These are phyloP conservation scores for Barnettozyma hawaiiensis DNA, from an alignment of 1,139 yeast species.

Conservation along the genomic window DNA sequence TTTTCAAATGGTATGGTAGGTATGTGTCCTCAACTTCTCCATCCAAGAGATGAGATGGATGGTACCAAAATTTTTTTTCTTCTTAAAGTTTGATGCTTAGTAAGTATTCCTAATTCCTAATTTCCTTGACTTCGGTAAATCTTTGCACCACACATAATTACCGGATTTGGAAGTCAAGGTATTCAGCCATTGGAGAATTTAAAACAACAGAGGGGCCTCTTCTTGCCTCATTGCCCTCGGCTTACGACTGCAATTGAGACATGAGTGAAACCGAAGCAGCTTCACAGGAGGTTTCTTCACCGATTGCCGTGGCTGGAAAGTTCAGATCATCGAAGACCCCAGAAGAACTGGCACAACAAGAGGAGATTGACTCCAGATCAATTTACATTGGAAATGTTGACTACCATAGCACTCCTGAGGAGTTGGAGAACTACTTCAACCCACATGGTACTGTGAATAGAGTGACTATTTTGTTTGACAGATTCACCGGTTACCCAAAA, in stretches of 20 bases:
- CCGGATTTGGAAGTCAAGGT: not conserved
- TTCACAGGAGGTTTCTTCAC: not conserved
- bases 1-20: too few species aligned
- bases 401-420: constrained; percentile 52
- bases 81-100: not conserved
- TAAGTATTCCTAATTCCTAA: not conserved
- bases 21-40: too few species aligned
- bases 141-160: not conserved
- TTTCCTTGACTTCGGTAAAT: not conserved
- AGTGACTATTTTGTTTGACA: constrained; percentile 54
- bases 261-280: not conserved
- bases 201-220: not conserved
- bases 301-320: not conserved
- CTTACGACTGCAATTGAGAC: not conserved
- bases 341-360: constrained; percentile 31
- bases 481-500: constrained; percentile 55
- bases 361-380: constrained; percentile 49
- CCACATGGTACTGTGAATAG: constrained; percentile 49
- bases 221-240: not conserved
- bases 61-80: not conserved
- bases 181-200: not conserved
- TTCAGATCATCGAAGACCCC: constrained; percentile 17
- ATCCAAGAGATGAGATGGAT: not conserved
- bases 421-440: constrained; percentile 49
- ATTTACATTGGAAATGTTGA: constrained; percentile 60